Evolutionary conservation across 192 early-diverging fungal species (phyloP).

Genomic region (Dimargaris cristalligena): DNA sequence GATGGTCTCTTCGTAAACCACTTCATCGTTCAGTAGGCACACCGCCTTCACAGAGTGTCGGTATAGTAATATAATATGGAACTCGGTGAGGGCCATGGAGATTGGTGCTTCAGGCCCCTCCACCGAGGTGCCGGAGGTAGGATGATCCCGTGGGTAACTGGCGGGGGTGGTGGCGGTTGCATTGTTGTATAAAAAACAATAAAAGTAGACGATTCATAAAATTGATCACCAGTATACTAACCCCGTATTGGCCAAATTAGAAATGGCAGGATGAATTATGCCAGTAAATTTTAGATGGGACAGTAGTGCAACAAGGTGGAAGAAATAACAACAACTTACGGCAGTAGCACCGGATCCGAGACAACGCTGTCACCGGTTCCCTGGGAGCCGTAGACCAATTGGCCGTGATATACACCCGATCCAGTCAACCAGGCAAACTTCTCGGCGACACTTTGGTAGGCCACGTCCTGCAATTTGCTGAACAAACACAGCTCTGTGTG

Average conservation of each 20-base stretch:
- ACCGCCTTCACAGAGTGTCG: conserved; percentile 57
- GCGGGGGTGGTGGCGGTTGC: no score
- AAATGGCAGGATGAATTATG: no score
- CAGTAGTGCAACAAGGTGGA: no score
- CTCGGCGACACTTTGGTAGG: conserved; percentile 46
- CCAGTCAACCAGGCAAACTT: conserved; percentile 85
- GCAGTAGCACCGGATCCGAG: conserved; percentile 62
- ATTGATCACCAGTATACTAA: no score
- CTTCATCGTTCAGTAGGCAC: conserved; percentile 60
- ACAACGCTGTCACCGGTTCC: conserved; percentile 62
- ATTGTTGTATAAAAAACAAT: no score
- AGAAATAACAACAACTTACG: no score
- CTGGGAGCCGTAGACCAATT: conserved; percentile 58
- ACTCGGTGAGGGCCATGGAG: conserved; percentile 68
- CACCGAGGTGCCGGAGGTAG: conserved; percentile 16
- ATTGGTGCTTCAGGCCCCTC: conserved; percentile 39
- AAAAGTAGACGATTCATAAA: no score
- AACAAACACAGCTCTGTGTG: conserved; percentile 49
- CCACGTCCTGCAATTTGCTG: conserved; percentile 45
- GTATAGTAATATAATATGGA: conserved; percentile 79
- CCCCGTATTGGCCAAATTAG: no score
- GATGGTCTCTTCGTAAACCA: conserved; percentile 69
- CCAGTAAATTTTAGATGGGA: no score
- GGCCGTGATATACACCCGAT: conserved; percentile 77
- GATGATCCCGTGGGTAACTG: no score